Conservation (phyloP, 108 stramenopile species). For the Conticribra guillardii region DNA sequence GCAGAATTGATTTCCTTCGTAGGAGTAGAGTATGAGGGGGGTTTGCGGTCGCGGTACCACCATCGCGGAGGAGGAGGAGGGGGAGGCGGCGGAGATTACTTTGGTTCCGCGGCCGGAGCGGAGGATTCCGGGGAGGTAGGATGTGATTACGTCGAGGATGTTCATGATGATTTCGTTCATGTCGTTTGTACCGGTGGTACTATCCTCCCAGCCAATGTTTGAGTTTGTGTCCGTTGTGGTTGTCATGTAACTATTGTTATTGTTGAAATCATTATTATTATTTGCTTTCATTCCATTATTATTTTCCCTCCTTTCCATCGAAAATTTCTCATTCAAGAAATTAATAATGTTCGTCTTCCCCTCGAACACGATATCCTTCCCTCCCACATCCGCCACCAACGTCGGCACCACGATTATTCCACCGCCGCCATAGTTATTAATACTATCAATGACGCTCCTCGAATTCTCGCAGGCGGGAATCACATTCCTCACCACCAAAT, state of each 20-base stretch:
- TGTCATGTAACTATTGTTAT: neutral
- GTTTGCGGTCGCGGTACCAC: slow-evolving; percentile 26
- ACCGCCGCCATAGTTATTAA: neutral
- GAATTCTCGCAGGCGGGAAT: slow-evolving; percentile 38
- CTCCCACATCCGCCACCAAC: slow-evolving; percentile 34
- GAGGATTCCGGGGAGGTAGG: slow-evolving; percentile 31
- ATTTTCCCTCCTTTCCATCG: slow-evolving; percentile 4
- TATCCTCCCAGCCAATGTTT: neutral
- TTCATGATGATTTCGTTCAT: slow-evolving; percentile 4
- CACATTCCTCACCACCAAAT: slow-evolving; percentile 69
- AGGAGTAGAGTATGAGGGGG: slow-evolving; percentile 60
- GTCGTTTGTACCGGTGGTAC: neutral
- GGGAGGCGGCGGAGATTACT: slow-evolving; percentile 36
- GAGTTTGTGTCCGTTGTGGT: too few relatives aligned
- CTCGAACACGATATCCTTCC: slow-evolving; percentile 46
- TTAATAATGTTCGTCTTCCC: slow-evolving; percentile 31
- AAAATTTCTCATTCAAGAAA: slow-evolving; percentile 33
- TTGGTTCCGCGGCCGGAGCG: slow-evolving; percentile 30
- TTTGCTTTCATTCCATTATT: neutral
- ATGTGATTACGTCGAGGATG: neutral
- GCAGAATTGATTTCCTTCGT: slow-evolving; percentile 88
- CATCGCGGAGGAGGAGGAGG: neutral
- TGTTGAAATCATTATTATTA: neutral
- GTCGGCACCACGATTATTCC: slow-evolving; percentile 15
- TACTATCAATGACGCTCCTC: neutral